Base-by-base conservation (phyloP, 225 moss, liverwort and hornwort species). In the Polytrichum commune region DNA sequence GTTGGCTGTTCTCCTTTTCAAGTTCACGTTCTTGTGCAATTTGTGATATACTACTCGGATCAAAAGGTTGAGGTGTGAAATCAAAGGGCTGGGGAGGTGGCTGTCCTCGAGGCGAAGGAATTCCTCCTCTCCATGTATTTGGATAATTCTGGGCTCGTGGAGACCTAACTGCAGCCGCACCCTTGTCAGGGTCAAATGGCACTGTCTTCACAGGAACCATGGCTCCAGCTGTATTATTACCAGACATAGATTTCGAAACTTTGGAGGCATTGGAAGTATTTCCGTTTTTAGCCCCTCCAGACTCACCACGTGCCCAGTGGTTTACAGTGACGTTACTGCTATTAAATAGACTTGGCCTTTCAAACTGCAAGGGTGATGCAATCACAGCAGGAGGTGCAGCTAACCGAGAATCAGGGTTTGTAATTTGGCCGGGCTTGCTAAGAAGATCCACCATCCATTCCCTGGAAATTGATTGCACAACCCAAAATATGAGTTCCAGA, bases 381-480 rank as follows among this genome's bases (percentile, higher is more conserved):
- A 98, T 91, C 53, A 91, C 87, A 68, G 91, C 85, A 79, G 88
- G 88, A 60, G 88, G 90, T 35, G 92, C 74, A 65, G 90, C 82
- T 70, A 92, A 87, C 65, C 92, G 85, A 20, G 87, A 89, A 74
- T 92, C 91, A 18, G 92, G 94, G 65, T 86, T 26, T 80, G 87
- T 81, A 38, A 85, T 92, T 1, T 66, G 81, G 58, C 97, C 97
- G 64, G 97, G 94, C 64, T 86, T 85, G 69, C 79, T 75, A 23
- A 94, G 81, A 72, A 98, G 91, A 81, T 98, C 97, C 55, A 98
- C 90, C 90, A 98, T 92, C 94, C 94, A 93, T 84, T 98, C 97
- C 88, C 94, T 97, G 86, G 53, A 65, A 69, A 66, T 46, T 46
- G 16, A 46, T 46, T 46, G 13, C 46, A 29, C 30, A 18, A 30